phyloP scores from a whole-genome alignment of 2,329 filamentous ascomycete species.

The Pseudogymnoascus sp. region DNA sequence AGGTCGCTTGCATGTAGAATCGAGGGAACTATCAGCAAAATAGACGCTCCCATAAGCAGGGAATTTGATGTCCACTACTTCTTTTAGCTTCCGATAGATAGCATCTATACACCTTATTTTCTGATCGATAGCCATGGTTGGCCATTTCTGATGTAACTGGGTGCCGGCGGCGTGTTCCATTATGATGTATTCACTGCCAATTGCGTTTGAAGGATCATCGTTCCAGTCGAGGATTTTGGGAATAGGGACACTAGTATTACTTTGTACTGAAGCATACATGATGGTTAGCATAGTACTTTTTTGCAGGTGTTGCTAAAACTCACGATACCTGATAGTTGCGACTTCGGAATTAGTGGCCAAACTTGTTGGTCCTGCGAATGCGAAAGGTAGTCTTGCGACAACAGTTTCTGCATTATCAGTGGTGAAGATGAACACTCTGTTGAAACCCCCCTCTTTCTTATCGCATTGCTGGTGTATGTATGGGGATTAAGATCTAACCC shows the following conservation, averaged over 20 bases:
- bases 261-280: slow-evolving; percentile 9
- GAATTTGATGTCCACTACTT: slow-evolving; percentile 23
- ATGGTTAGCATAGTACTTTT: background rate
- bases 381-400: slow-evolving; percentile 35
- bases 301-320: slow-evolving; percentile 11
- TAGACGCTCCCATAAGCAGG: slow-evolving; percentile 31
- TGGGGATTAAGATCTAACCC: slow-evolving; percentile 10
- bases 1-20: slow-evolving; percentile 9
- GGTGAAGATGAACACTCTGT: slow-evolving; percentile 35
- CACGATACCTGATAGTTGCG: slow-evolving; percentile 36
- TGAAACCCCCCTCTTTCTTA: slow-evolving; percentile 38
- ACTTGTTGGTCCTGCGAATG: slow-evolving; percentile 29
- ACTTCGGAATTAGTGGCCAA: slow-evolving; percentile 35
- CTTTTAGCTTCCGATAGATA: slow-evolving; percentile 13
- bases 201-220: slow-evolving; percentile 27
- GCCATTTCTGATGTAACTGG: slow-evolving; percentile 27
- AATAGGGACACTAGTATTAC: slow-evolving; percentile 32
- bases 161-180: slow-evolving; percentile 31
- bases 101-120: slow-evolving; percentile 19
- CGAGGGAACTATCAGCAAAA: slow-evolving; percentile 14
- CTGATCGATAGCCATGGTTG: slow-evolving; percentile 24
- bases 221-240: slow-evolving; percentile 36
- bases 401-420: slow-evolving; percentile 30
- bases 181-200: slow-evolving; percentile 33
- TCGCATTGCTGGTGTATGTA: too few species aligned